Evolutionary conservation across 495 filamentous ascomycete species (phyloP), one percentile per base, ranked within the genome.

Genomic region (Aspergillus heteromorphus): DNA sequence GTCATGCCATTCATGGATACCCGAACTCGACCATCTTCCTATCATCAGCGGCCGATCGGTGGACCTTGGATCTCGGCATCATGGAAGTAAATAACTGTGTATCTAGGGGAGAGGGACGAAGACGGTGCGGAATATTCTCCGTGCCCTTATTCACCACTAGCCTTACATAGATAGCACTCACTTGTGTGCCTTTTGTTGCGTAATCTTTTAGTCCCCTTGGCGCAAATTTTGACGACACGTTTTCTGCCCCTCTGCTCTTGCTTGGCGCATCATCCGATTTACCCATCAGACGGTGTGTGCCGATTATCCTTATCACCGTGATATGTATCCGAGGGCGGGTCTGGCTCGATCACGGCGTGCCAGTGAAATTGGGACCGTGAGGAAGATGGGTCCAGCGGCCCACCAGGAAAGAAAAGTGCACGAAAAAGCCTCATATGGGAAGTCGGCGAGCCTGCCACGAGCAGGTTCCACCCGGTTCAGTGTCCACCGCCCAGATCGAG

Each of bases 41-140:
- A 29, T n/a, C 27, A 43, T 43, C 9, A 43, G 17, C 40, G 40
- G 18, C 18, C 20, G 41, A 45, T 25, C 25, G 42, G 19, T 47
- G 21, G 16, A 23, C 47, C 48, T 56, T 43, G 40, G 55, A 58
- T 53, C 51, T 58, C 55, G 55, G 38, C 55, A 51, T 29, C 41
- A 36, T 40, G n/a, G n/a, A n/a, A n/a, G n/a, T n/a, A n/a, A n/a
- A n/a, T n/a, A n/a, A n/a, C n/a, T n/a, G n/a, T n/a, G n/a, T n/a
- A n/a, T n/a, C n/a, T n/a, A n/a, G n/a, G n/a, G n/a, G n/a, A n/a
- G 9, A 48, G 16, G 45, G 21, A 48, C 2, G 45, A 38, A 38
- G 5, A 13, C n/a, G 13, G 34, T 14, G 34, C 34, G 34, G 34
- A 38, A 34, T 27, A 29, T 48, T 48, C 34, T 38, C 34, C 34